Percentiles rank a stretch among this genome's conserved stretches.
These are phyloP conservation scores for Trichophyton rubrum DNA, from an alignment of 2,329 filamentous ascomycete genomes.

Conservation along the genomic window DNA sequence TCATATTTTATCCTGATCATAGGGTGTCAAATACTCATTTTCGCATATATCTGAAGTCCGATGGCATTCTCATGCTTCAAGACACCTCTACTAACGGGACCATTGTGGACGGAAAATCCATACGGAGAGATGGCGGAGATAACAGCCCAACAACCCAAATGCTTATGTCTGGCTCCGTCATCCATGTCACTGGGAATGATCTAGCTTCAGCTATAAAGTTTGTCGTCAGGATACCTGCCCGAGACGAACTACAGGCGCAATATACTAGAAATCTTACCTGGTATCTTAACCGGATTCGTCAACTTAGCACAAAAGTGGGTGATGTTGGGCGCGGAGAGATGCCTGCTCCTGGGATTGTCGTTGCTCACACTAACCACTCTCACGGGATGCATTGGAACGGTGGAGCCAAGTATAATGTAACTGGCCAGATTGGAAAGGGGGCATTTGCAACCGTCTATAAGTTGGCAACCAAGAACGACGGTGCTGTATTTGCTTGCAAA, in stretches of 20 bases:
- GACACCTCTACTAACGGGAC: constrained; percentile 96
- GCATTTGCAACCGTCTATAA: constrained; percentile 92
- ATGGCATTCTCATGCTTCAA: constrained; percentile 79
- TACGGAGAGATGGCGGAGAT: constrained; percentile 42
- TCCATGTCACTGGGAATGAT: constrained; percentile 49
- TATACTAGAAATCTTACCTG: constrained; percentile 58
- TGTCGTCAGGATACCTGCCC: constrained; percentile 69
- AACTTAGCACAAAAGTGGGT: constrained; percentile 9
- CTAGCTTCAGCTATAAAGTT: constrained; percentile 58
- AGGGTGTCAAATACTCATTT: constrained; percentile 92
- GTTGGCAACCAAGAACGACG: constrained; percentile 73
- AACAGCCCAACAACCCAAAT: constrained; percentile 43
- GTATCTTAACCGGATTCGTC: constrained; percentile 44
- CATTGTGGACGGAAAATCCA: constrained; percentile 59
- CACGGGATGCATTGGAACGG: constrained; percentile 69
- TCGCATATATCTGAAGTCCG: constrained; percentile 78
- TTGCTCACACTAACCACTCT: constrained; percentile 25
- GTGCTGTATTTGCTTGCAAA: constrained; percentile 76
- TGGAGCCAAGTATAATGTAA: constrained; percentile 70
- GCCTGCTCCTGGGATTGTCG: constrained; percentile 6
- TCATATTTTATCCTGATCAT: constrained; percentile 56
- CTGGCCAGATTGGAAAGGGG: constrained; percentile 73
- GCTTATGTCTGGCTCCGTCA: constrained; percentile 58
- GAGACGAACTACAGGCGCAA: constrained; percentile 54
- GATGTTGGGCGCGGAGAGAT: constrained; percentile 3